Evolutionary conservation across 2,329 filamentous ascomycete species (phyloP).

Genomic region (Colletotrichum cordylinicola): DNA sequence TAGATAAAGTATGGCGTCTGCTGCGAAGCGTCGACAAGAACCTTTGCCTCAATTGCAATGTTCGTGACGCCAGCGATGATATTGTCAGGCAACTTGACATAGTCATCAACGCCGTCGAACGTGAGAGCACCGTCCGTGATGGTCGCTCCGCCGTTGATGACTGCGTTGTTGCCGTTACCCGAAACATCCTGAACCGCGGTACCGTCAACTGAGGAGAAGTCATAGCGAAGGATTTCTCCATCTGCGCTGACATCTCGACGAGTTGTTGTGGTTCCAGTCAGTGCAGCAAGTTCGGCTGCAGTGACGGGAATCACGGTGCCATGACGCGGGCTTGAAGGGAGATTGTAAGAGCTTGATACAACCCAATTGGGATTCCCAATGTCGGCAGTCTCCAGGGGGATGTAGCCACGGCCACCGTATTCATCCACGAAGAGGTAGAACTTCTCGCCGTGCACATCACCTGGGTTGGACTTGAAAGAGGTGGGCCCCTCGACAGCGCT

Average conservation of each 20-base stretch:
- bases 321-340: conserved; percentile 57
- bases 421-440: conserved; percentile 63
- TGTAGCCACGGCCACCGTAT: conserved; percentile 55
- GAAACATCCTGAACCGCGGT: conserved; percentile 23
- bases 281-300: conserved; percentile 43
- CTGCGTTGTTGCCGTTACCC: conserved; percentile 25
- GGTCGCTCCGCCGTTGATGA: conserved; percentile 24
- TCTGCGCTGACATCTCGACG: conserved; percentile 12
- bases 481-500: conserved; percentile 57
- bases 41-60: conserved; percentile 24
- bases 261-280: conserved; percentile 27
- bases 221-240: conserved; percentile 27
- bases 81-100: conserved; percentile 27
- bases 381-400: conserved; percentile 56
- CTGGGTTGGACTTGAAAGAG: conserved; percentile 54
- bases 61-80: conserved; percentile 23
- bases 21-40: conserved; percentile 25
- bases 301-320: conserved; percentile 60
- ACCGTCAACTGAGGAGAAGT: conserved; percentile 21
- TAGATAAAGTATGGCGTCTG: conserved; percentile 28
- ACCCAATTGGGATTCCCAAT: conserved; percentile 55
- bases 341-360: conserved; percentile 47
- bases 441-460: conserved; percentile 55
- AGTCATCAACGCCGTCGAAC: conserved; percentile 29
- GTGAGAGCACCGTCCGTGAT: conserved; percentile 20